Conservation (phyloP, 495 filamentous ascomycete species). For the Sphaerosporella brunnea region DNA sequence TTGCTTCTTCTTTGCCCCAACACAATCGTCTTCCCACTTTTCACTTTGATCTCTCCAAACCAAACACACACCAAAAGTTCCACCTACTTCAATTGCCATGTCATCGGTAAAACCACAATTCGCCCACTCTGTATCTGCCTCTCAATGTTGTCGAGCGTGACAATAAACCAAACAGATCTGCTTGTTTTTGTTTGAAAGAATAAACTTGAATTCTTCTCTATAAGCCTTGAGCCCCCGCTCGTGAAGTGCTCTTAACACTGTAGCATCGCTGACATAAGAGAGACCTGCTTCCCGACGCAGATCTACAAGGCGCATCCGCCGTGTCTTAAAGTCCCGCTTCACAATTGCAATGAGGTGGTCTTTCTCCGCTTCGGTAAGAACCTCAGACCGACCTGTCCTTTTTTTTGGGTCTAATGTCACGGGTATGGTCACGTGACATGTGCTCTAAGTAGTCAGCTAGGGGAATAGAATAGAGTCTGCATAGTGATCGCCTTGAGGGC, state of each 20-base stretch:
- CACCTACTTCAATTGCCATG: not conserved
- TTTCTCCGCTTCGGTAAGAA: too few species aligned
- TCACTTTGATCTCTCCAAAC: not conserved
- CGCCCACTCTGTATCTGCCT: not conserved
- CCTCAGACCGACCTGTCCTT: too few species aligned
- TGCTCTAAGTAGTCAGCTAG: too few species aligned
- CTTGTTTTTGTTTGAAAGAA: not conserved
- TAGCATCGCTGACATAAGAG: constrained; percentile 40
- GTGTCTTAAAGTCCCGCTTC: too few species aligned
- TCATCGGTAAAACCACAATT: constrained; percentile 2
- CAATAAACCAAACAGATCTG: not conserved
- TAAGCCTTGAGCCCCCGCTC: constrained; percentile 2
- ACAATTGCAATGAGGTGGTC: too few species aligned
- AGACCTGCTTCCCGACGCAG: constrained; percentile 74
- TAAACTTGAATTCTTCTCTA: not conserved
- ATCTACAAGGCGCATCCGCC: too few species aligned
- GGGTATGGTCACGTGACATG: too few species aligned
- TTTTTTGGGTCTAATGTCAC: too few species aligned
- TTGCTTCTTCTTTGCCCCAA: not conserved
- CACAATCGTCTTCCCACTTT: not conserved
- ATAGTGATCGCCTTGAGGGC: too few species aligned
- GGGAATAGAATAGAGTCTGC: too few species aligned
- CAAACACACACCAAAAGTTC: not conserved
- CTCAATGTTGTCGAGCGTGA: not conserved
- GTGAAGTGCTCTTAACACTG: not conserved